Evolutionary conservation across 2,329 filamentous ascomycete genomes (phyloP), one percentile per base, ranked within the genome.

Genomic region (Ophiobolus disseminans): DNA sequence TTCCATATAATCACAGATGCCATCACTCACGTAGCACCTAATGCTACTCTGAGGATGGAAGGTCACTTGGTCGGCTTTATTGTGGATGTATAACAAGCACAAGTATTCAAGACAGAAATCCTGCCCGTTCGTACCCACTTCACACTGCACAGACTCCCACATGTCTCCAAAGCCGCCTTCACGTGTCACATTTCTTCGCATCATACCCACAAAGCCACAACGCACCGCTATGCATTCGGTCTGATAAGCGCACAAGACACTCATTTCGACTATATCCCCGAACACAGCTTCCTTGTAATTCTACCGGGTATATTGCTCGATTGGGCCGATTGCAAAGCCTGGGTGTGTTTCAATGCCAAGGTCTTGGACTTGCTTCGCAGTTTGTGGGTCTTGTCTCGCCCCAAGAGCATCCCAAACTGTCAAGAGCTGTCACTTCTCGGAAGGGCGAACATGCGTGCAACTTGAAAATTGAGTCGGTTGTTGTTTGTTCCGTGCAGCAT

Each of bases 371-470:
- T 17, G 28, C 8, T 20, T 26, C 6, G 17, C 17, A 5, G 30
- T 26, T 44, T 34, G 21, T 42, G 35, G 28, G 11, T 36, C 40
- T 47, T 36, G 28, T 5, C 32, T 25, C 13, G 43, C 9, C 14
- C 40, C 42, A 50, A 55, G 49, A 40, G 17, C 14, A 21, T 28
- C 30, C 39, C 42, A 50, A 40, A 53, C 48, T 42, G 38, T 51
- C 28, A 47, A 50, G 55, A 38, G 32, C 31, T 42, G 43, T 44
- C 32, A 23, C 16, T 20, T 13, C 23, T 37, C 40, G 35, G 38
- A 45, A 21, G 32, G 6, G 19, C 23, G 19, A 31, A 36, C 5
- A 35, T 28, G 30, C 40, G 36, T 22, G 13, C 11, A 28, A 20
- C n/a, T 41, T 20, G 7, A 28, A 17, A 17, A 40, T 40, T 23